Conservation (phyloP, 2,329 filamentous ascomycete genomes). For the Sporothrix protearum region DNA sequence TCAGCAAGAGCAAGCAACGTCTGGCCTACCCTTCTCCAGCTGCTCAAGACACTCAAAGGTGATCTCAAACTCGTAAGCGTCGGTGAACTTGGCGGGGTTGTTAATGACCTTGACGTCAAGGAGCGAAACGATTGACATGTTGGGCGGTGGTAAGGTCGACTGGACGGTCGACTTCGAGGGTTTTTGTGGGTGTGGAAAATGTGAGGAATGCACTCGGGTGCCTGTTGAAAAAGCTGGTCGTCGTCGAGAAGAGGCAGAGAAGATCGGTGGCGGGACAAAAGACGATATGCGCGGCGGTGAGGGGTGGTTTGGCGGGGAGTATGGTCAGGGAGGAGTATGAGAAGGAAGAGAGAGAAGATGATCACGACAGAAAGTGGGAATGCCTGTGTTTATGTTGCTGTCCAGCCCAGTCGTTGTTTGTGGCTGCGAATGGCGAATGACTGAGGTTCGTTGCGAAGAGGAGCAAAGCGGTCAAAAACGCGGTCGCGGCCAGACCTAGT, state of each 20-base stretch:
- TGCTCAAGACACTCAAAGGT: constrained; percentile 97
- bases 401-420: background rate
- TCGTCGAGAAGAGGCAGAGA: background rate
- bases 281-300: background rate
- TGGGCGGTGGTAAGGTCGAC: constrained; percentile 32
- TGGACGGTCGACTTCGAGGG: background rate
- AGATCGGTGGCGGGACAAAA: background rate
- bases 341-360: constrained; percentile 8
- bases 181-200: background rate
- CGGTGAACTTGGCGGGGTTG: constrained; percentile 91
- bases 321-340: background rate
- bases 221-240: background rate
- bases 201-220: background rate
- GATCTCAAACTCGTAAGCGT: constrained; percentile 95
- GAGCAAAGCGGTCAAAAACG: constrained; percentile 23
- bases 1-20: background rate
- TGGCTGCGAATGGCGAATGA: background rate
- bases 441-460: background rate
- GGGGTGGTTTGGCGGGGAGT: background rate
- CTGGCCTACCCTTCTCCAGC: constrained; percentile 76
- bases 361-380: background rate
- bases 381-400: constrained; percentile 12
- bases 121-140: constrained; percentile 93
- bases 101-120: constrained; percentile 94
- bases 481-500: constrained; percentile 20